Conservation (phyloP, 2,329 filamentous ascomycete genomes). For the Venturia nashicola region DNA sequence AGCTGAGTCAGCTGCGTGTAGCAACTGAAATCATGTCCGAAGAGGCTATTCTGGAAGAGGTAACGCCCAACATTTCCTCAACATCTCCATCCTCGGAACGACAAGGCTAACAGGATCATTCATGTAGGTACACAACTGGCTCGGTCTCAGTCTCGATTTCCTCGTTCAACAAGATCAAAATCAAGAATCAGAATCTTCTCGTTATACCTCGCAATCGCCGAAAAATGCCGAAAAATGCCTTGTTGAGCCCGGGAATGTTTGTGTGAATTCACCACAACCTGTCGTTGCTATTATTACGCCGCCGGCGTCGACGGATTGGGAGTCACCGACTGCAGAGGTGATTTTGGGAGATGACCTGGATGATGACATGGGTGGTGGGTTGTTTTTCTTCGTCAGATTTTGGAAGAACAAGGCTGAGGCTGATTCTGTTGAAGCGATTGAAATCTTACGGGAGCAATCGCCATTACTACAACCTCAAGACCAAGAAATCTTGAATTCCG, state of each 20-base stretch:
- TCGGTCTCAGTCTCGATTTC: slow-evolving; percentile 3
- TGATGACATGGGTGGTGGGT: not conserved
- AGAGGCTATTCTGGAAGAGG: slow-evolving; percentile 2
- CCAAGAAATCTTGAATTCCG: not conserved
- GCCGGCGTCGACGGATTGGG: slow-evolving; percentile 1
- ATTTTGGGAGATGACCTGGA: not conserved
- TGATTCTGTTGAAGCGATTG: not conserved
- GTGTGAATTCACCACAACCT: not conserved
- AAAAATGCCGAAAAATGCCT: not conserved
- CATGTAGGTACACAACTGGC: slow-evolving; percentile 3
- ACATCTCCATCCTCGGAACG: not conserved
- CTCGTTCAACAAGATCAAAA: not conserved
- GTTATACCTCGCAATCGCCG: not conserved
- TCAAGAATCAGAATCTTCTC: not conserved
- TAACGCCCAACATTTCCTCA: not conserved
- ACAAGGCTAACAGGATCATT: not conserved
- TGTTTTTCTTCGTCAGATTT: not conserved
- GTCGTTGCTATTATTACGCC: not conserved
- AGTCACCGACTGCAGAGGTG: not conserved
- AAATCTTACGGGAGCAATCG: not conserved
- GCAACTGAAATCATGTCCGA: not conserved
- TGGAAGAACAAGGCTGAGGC: not conserved
- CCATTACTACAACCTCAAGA: not conserved
- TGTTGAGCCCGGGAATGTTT: not conserved
- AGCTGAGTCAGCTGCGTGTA: not conserved